Evolutionary conservation across 148 eudicot species (phyloP).

Genomic region (Cornus controversa): DNA sequence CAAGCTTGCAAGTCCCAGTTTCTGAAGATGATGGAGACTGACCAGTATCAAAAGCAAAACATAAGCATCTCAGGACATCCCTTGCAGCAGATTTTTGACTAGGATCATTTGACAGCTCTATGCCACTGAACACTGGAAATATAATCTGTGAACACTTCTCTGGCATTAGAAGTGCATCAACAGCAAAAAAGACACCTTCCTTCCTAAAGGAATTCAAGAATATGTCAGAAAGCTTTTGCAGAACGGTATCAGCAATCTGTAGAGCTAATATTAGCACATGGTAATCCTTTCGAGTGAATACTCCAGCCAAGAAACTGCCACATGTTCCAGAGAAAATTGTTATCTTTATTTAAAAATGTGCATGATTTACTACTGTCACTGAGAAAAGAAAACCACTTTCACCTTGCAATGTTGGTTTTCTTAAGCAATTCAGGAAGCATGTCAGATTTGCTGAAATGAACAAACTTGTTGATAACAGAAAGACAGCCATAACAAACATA

Average conservation of each 20-base stretch:
- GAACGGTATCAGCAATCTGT: conserved; percentile 66
- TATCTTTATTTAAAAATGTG: not conserved
- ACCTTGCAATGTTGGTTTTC: conserved; percentile 77
- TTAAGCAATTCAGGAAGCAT: conserved; percentile 60
- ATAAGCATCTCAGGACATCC: conserved; percentile 54
- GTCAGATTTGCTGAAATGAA: conserved; percentile 65
- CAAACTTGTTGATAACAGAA: conserved; percentile 66
- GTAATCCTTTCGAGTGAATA: conserved; percentile 71
- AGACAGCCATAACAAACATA: conserved; percentile 79
- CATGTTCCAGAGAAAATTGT: conserved; percentile 14
- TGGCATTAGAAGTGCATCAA: conserved; percentile 58
- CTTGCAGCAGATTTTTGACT: conserved; percentile 31
- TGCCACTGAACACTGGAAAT: conserved; percentile 37
- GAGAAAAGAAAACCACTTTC: conserved; percentile 18
- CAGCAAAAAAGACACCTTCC: conserved; percentile 88
- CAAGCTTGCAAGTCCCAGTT: conserved; percentile 59
- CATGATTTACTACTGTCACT: not conserved
- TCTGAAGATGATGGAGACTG: conserved; percentile 35
- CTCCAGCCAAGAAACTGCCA: conserved; percentile 89
- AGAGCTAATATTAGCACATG: conserved; percentile 71
- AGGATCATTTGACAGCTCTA: conserved; percentile 32
- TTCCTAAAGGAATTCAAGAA: conserved; percentile 65
- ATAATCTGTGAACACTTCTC: conserved; percentile 50
- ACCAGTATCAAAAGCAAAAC: conserved; percentile 53
- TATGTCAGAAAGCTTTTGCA: conserved; percentile 65